Conservation (phyloP, 495 filamentous ascomycete species). For the Aspergillus egyptiacus region DNA sequence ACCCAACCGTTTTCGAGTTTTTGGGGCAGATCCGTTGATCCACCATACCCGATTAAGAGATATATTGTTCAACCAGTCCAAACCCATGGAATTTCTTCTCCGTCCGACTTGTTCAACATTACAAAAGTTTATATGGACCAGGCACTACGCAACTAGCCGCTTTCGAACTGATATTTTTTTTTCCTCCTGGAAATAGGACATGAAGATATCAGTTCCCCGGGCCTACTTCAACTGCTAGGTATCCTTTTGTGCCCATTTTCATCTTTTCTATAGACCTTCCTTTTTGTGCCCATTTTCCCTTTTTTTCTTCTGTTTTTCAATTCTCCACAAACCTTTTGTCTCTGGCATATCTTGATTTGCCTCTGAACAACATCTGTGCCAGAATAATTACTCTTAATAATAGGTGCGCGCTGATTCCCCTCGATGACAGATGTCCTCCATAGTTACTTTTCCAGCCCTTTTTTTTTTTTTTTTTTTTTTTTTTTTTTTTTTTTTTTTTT, state of each 20-base stretch:
- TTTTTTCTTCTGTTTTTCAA: conserved; percentile 17
- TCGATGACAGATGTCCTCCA: too few species aligned
- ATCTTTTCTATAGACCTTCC: conserved; percentile 21
- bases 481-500: background rate
- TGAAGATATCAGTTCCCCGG: background rate
- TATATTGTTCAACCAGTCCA: conserved; percentile 29
- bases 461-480: background rate
- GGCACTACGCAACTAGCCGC: background rate
- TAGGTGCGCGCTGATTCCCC: background rate
- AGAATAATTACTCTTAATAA: conserved; percentile 7
- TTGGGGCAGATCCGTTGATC: conserved; percentile 26
- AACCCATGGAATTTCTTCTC: conserved; percentile 16
- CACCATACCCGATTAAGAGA: conserved; percentile 25
- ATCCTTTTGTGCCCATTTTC: conserved; percentile 6
- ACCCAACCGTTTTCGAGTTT: conserved; percentile 34
- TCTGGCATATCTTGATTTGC: background rate
- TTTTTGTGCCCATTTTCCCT: too few species aligned
- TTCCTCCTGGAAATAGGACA: conserved; percentile 1
- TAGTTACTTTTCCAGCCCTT: too few species aligned
- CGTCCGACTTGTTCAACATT: conserved; percentile 21
- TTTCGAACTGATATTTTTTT: conserved; percentile 9
- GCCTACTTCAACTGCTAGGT: conserved; percentile 18
- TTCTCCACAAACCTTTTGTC: conserved; percentile 13
- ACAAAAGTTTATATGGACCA: conserved; percentile 12
- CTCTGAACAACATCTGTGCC: background rate